Evolutionary conservation across 2,329 filamentous ascomycete species (phyloP).

Genomic region (Lachnellula occidentalis): DNA sequence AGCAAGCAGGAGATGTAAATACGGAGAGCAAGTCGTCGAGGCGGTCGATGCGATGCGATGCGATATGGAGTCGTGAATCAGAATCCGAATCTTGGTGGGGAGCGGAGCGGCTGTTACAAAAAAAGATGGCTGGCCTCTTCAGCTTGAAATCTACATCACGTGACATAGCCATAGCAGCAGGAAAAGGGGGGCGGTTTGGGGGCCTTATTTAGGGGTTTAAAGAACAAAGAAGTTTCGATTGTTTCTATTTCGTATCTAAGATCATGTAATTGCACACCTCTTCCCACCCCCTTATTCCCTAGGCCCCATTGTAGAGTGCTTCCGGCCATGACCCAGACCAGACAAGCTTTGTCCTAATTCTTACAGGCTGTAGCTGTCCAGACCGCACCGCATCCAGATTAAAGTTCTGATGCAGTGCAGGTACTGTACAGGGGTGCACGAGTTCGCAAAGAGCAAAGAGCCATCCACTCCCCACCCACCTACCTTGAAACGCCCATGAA

Average conservation of each 20-base stretch:
- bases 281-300: no score
- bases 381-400: background rate
- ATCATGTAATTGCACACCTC: no score
- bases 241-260: no score
- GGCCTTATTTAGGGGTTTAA: no score
- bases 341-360: background rate
- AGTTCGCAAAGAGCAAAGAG: background rate
- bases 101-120: background rate
- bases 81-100: constrained; percentile 1
- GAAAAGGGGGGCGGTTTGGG: no score
- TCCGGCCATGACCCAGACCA: no score
- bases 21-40: constrained; percentile 10
- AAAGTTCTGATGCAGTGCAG: background rate
- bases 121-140: background rate
- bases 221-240: no score
- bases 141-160: no score
- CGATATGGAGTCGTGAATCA: constrained; percentile 3
- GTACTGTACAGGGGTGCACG: background rate
- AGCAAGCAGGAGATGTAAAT: constrained; percentile 2
- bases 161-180: no score
- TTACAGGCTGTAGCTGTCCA: background rate
- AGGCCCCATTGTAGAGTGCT: no score
- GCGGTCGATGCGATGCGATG: constrained; percentile 6
- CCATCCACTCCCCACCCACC: no score
- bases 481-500: background rate